A percentile compares a stretch with the other conserved stretches of the same genome.
phyloP scores from a whole-genome alignment of 495 filamentous ascomycete genomes.

The Penicillium argentinense region DNA sequence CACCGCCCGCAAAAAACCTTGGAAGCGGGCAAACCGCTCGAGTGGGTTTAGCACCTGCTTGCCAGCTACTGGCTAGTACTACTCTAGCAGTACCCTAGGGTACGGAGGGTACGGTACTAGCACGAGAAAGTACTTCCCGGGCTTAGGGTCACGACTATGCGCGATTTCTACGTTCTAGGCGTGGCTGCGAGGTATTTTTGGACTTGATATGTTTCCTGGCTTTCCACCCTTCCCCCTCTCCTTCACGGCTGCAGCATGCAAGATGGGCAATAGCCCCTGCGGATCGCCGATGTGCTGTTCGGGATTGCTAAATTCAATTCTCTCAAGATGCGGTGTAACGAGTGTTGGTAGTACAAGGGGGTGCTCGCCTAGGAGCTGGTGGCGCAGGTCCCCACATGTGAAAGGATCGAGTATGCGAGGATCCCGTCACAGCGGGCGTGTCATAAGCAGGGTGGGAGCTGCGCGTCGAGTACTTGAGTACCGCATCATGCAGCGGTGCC shows the following conservation, averaged over 20 bases:
- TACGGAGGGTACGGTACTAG: not conserved
- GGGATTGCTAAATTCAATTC: not conserved
- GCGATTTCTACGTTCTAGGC: conserved; percentile 6
- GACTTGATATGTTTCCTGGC: not conserved
- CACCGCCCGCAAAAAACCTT: not conserved
- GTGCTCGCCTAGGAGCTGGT: not conserved
- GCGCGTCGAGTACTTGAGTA: too few species aligned
- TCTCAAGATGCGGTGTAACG: conserved; percentile 15
- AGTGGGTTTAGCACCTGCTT: too few species aligned
- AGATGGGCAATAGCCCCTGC: conserved; percentile 4
- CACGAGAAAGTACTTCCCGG: not conserved
- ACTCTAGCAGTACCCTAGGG: too few species aligned
- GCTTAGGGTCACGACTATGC: not conserved
- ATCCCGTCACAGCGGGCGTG: too few species aligned
- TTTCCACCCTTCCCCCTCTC: not conserved
- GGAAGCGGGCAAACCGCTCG: not conserved
- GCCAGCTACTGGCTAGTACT: too few species aligned
- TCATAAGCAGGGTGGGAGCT: too few species aligned
- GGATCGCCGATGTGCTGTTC: not conserved
- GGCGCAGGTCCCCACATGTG: conserved; percentile 2
- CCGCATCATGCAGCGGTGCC: not conserved
- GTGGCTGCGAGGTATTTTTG: not conserved
- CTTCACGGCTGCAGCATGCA: conserved; percentile 5
- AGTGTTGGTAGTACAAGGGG: not conserved
- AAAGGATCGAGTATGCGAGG: conserved; percentile 2